These are phyloP conservation scores for Talaromyces thailandensis DNA, from an alignment of 495 filamentous ascomycete genomes.

Conservation along the genomic window DNA sequence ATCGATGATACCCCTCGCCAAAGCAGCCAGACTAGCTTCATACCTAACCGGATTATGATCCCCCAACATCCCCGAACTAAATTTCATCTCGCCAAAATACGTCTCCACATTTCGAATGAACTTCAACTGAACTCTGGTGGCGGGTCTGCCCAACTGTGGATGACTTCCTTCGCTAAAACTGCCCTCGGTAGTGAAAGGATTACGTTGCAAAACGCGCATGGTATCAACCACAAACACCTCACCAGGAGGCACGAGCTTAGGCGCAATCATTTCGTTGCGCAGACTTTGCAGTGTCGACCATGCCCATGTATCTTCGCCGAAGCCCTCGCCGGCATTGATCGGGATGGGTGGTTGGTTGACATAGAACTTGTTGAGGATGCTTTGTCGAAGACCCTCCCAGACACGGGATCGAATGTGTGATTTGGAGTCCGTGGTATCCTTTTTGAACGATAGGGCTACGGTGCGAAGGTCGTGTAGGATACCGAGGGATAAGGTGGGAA, in stretches of 20 bases:
- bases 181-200: constrained; percentile 41
- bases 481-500: constrained; percentile 66
- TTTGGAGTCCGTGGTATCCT: constrained; percentile 55
- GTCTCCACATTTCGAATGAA: constrained; percentile 58
- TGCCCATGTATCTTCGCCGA: constrained; percentile 62
- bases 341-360: constrained; percentile 35
- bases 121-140: constrained; percentile 54
- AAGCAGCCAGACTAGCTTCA: constrained; percentile 50
- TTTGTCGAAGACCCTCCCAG: constrained; percentile 49
- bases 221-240: constrained; percentile 68
- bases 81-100: constrained; percentile 60
- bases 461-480: constrained; percentile 69
- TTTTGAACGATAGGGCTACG: constrained; percentile 61
- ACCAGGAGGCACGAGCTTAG: constrained; percentile 66
- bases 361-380: constrained; percentile 38
- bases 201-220: constrained; percentile 47
- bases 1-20: constrained; percentile 44
- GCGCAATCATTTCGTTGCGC: constrained; percentile 57
- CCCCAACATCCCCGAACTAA: constrained; percentile 63
- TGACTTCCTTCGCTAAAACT: constrained; percentile 16
- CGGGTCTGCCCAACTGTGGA: constrained; percentile 47
- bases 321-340: constrained; percentile 33
- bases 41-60: constrained; percentile 73
- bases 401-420: constrained; percentile 57
- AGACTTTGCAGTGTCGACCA: constrained; percentile 58